A percentile compares a stretch with the other conserved stretches of the same genome.
phyloP scores from a whole-genome alignment of 2,329 filamentous ascomycete genomes.

The Hypoxylon sp. region DNA sequence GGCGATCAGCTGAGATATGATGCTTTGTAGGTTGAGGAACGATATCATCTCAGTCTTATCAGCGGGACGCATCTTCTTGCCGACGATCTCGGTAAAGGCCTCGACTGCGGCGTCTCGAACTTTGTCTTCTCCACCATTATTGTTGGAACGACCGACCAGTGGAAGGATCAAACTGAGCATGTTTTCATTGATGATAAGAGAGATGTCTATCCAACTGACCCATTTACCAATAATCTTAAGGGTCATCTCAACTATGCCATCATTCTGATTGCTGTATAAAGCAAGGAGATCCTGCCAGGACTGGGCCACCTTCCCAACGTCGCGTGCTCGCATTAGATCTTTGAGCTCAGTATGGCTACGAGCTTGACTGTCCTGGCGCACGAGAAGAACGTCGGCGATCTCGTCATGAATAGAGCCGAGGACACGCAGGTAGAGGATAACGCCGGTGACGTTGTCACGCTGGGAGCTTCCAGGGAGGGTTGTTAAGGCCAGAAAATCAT shows the following conservation, averaged over 20 bases:
- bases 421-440: slow-evolving; percentile 89
- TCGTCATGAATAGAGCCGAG: slow-evolving; percentile 94
- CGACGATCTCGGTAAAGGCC: slow-evolving; percentile 94
- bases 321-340: slow-evolving; percentile 86
- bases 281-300: slow-evolving; percentile 94
- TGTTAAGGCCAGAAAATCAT: slow-evolving; percentile 87
- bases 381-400: slow-evolving; percentile 92
- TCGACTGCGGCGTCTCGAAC: slow-evolving; percentile 93
- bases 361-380: slow-evolving; percentile 81
- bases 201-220: slow-evolving; percentile 99
- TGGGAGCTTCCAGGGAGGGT: slow-evolving; percentile 70
- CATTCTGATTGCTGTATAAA: slow-evolving; percentile 79
- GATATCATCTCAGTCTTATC: slow-evolving; percentile 96
- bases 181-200: slow-evolving; percentile 88
- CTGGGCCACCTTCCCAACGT: slow-evolving; percentile 87
- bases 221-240: slow-evolving; percentile 94
- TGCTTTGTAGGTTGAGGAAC: slow-evolving; percentile 88
- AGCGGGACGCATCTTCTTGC: slow-evolving; percentile 95
- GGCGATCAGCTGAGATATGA: slow-evolving; percentile 87
- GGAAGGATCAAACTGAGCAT: slow-evolving; percentile 90
- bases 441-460: slow-evolving; percentile 80
- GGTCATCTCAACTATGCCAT: slow-evolving; percentile 85
- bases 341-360: slow-evolving; percentile 92
- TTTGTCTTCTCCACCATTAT: slow-evolving; percentile 76
- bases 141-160: slow-evolving; percentile 82